These are phyloP conservation scores for Phytomonas sp. DNA, from an alignment of 208 protist genomes.

Conservation along the genomic window DNA sequence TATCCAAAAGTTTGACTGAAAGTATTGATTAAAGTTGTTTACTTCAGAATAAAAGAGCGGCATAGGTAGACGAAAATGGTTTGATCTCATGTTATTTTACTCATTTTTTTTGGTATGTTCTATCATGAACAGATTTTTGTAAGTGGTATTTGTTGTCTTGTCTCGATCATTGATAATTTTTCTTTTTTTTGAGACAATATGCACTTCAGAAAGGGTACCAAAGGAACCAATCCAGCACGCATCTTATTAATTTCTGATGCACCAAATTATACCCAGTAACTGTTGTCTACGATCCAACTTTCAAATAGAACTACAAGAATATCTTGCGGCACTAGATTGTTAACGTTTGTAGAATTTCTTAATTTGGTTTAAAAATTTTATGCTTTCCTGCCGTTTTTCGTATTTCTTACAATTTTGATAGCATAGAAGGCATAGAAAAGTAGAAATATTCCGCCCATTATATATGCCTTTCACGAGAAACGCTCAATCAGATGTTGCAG, in stretches of 20 bases:
- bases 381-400: constrained; percentile 1
- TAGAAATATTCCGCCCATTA: neutral
- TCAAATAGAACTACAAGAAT: neutral
- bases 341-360: constrained; percentile 8
- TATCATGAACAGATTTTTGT: no score
- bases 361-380: constrained; percentile 9
- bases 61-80: constrained; percentile 1
- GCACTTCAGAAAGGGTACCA: no score
- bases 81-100: neutral
- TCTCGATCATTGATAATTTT: no score
- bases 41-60: no score
- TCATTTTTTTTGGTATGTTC: no score
- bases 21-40: no score
- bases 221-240: no score
- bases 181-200: no score
- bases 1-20: neutral
- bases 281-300: neutral
- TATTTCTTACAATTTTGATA: neutral
- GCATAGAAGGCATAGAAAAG: neutral
- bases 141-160: no score
- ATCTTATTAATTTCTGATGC: no score
- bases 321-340: neutral
- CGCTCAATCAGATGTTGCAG: constrained; percentile 8
- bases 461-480: constrained; percentile 10
- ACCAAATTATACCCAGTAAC: neutral